Conservation (phyloP, 2,329 filamentous ascomycete genomes). For the Lasiodiplodia theobromae region DNA sequence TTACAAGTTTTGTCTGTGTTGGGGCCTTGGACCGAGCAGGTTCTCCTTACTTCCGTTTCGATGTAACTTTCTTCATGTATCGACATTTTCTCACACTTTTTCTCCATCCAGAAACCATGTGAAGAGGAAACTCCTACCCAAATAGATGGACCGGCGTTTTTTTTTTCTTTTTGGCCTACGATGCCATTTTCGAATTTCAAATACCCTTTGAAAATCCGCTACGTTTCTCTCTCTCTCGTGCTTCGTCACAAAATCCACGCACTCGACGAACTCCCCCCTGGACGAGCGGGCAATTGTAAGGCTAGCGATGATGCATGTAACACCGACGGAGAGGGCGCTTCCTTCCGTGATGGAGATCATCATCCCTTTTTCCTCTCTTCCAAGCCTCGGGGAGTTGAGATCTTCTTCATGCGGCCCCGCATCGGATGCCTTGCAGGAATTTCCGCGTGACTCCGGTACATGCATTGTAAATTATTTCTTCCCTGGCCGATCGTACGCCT, state of each 20-base stretch:
- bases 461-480: no score
- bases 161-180: background rate
- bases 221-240: background rate
- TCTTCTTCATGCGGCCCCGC: background rate
- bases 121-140: conserved; percentile 1
- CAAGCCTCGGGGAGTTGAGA: background rate
- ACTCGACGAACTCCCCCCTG: background rate
- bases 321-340: background rate
- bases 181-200: conserved; percentile 14
- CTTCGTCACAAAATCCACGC: background rate
- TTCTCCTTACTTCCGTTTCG: background rate
- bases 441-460: background rate
- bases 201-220: background rate
- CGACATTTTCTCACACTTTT: conserved; percentile 1
- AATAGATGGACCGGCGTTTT: conserved; percentile 23
- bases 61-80: conserved; percentile 14
- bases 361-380: background rate
- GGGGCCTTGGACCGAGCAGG: background rate
- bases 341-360: background rate
- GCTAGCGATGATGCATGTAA: background rate
- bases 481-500: no score
- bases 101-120: background rate
- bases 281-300: background rate
- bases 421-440: background rate
- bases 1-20: background rate